Percentiles rank a stretch among this genome's conserved stretches.
These are phyloP conservation scores for Stachybotrys chlorohalonatus DNA, from an alignment of 2,329 filamentous ascomycete genomes.

Conservation along the genomic window DNA sequence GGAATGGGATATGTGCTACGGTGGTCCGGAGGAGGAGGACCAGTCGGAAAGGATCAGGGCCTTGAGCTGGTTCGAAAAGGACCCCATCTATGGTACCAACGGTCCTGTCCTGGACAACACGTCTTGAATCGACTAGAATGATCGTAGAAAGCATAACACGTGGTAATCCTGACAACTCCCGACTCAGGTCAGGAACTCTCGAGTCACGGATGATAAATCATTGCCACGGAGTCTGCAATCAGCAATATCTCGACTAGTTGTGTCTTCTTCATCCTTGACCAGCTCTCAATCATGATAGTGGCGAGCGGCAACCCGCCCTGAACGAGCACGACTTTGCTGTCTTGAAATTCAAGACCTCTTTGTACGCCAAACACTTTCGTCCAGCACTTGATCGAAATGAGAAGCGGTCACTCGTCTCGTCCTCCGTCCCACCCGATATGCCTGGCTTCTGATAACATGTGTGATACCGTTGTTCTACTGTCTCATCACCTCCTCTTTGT, in stretches of 20 bases:
- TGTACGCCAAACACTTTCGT: not conserved
- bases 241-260: too few species aligned
- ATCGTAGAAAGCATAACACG: not conserved
- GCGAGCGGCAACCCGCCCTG: too few species aligned
- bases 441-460: not conserved
- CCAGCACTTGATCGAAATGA: not conserved
- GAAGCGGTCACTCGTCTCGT: not conserved
- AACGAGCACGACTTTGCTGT: not conserved
- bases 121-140: not conserved
- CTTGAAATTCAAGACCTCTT: not conserved
- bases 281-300: too few species aligned
- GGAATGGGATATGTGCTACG: slow-evolving; percentile 67
- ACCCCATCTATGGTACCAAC: slow-evolving; percentile 10
- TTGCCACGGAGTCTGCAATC: too few species aligned
- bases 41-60: not conserved
- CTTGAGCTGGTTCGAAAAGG: slow-evolving; percentile 8
- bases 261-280: too few species aligned
- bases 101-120: slow-evolving; percentile 3
- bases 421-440: not conserved
- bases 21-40: slow-evolving; percentile 33
- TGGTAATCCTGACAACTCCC: not conserved
- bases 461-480: not conserved
- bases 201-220: too few species aligned
- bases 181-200: too few species aligned
- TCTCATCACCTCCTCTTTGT: not conserved